Conservation (phyloP, 345 rosid genomes). For the Gossypium ekmanianum region DNA sequence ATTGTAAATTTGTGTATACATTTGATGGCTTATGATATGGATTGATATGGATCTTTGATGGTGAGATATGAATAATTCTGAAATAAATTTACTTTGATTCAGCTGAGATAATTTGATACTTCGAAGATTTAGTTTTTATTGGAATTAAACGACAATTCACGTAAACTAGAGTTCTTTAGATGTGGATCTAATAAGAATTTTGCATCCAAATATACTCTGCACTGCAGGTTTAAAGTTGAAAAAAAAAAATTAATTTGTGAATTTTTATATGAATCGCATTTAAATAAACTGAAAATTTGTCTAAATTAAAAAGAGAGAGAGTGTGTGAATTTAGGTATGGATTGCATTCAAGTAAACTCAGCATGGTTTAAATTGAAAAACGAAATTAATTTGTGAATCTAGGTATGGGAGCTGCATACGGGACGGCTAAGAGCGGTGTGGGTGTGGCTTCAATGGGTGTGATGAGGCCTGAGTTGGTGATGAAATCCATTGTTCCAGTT, state of each 20-base stretch:
- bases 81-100: background rate
- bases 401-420: slow-evolving; percentile 99
- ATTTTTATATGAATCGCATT: background rate
- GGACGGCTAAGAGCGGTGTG: slow-evolving; percentile 94
- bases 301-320: background rate
- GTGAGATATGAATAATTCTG: background rate
- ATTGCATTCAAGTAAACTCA: background rate
- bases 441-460: slow-evolving; percentile 96
- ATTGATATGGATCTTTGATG: slow-evolving; percentile 2
- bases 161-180: background rate
- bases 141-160: background rate
- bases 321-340: background rate
- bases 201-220: background rate
- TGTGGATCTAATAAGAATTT: background rate
- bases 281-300: background rate
- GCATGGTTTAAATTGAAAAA: background rate
- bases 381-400: background rate
- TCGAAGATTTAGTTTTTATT: too few relatives aligned
- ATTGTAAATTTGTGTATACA: background rate
- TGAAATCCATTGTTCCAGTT: slow-evolving; percentile 95
- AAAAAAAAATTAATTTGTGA: background rate
- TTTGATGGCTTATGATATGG: background rate
- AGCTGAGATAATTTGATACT: background rate
- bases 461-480: slow-evolving; percentile 94
- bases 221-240: background rate